Base-by-base conservation (phyloP, 2,329 filamentous ascomycete genomes). In the Epichloe gansuensis region DNA sequence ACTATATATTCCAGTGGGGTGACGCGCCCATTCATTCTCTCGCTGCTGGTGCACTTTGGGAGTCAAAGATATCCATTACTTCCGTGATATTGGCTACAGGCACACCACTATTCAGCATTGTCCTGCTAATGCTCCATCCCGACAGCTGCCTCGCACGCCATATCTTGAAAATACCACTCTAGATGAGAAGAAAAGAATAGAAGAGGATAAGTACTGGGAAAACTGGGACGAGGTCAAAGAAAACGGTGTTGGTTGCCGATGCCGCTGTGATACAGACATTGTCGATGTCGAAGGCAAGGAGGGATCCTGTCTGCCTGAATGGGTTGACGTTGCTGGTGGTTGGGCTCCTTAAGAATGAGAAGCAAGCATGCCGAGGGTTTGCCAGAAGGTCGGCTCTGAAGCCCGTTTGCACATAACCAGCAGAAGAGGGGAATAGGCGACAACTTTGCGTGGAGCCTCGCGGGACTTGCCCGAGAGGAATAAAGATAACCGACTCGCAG, bases 71-170 rank as follows among this genome's bases (percentile, higher is more conserved):
- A 88, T 98, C 55, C 93, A 98, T 71, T 98, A 98, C 73, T 98
- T 98, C 83, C 89, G 93, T 61, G 93, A 98, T 68, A 91, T 97
- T 71, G 93, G 93, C 52, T 98, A 98, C 73, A 82, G 93, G 64
- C 93, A 98, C 71, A 98, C 93, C 6, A 98, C 93, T 3, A 98
- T 98, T 65, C 91, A 97, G 71, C 93, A 98, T 70, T 98, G 93
- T 64, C 93, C 93, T 1, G 90, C 91, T 52, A 98, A 98, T 65
- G 93, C 93, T 3, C 93, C 91, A 0, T 83, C 85, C 12, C 83
- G 88, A 47, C 93, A 98, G 70, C 77, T 95, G 44, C 81, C 86
- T 4, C 82, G 89, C 53, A 77, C 83, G 50, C 89, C 88, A 1
- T 96, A 77, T 66, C 80, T 95, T 15, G 90, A 96, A 69, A 81